Base-by-base conservation (phyloP, 768 basidiomycete genomes). In the Gloeophyllum trabeum region DNA sequence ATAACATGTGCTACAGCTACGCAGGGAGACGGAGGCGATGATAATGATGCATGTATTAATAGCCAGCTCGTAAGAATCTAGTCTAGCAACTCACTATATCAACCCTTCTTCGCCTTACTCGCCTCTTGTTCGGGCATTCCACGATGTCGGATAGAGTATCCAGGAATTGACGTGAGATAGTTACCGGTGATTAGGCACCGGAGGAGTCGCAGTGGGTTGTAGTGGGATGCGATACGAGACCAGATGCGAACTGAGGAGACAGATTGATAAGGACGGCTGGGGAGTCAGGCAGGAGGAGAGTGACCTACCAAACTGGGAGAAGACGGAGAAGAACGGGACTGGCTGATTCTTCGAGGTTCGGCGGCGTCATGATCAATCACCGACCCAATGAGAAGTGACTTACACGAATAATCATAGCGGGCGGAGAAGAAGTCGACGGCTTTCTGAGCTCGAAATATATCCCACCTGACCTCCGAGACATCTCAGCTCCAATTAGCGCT, bases 151-250 rank as follows among this genome's bases (percentile, higher is more conserved):
- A n/a, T n/a, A n/a, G n/a, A n/a, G n/a, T n/a, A n/a, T n/a, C n/a
- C n/a, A n/a, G n/a, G n/a, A n/a, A n/a, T n/a, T n/a, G n/a, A n/a
- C n/a, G n/a, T n/a, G n/a, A n/a, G n/a, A n/a, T n/a, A n/a, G n/a
- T n/a, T n/a, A n/a, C n/a, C n/a, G n/a, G n/a, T n/a, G n/a, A n/a
- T n/a, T n/a, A n/a, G n/a, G n/a, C n/a, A n/a, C n/a, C n/a, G 28
- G 16, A 74, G 54, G 19, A 79, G 57, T 19, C 75, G 71, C 35
- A 78, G 53, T 1, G 78, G 77, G 49, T 75, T 75, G 52, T 80
- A 80, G 50, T 78, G 74, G 24, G 51, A 61, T 22, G 68, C 66
- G 3, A 79, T 65, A 25, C 64, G 63, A 6, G 60, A 59, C 63
- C 71, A 72, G 5, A 79, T 60, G 25, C 62, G 65, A 30, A 64